Evolutionary conservation across 805 yeast genomes (phyloP).

Genomic region (Hagleromyces aurorensis): DNA sequence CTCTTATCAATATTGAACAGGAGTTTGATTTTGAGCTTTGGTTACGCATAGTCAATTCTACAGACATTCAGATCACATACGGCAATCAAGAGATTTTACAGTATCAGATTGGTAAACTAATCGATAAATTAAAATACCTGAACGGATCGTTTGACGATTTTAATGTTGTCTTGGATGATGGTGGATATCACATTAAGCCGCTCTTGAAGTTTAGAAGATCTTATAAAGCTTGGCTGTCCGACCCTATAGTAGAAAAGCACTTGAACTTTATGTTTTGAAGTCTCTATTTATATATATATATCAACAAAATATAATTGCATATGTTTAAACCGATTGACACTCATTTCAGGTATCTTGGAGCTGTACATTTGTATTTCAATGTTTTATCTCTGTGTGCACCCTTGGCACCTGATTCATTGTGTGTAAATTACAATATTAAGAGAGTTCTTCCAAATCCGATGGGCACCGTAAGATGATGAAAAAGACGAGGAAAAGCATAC

Average conservation of each 20-base stretch:
- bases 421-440: no score
- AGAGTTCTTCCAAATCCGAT: neutral
- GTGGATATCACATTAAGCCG: constrained; percentile 17
- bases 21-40: constrained; percentile 14
- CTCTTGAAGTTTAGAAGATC: no score
- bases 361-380: no score
- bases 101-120: constrained; percentile 12
- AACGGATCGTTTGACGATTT: constrained; percentile 3
- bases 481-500: neutral
- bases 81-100: constrained; percentile 21
- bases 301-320: no score
- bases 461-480: neutral
- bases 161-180: constrained; percentile 7
- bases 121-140: constrained; percentile 4
- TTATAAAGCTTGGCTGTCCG: no score
- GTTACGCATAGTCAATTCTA: constrained; percentile 8
- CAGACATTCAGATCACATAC: constrained; percentile 12
- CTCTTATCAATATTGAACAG: constrained; percentile 15
- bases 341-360: no score
- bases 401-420: neutral
- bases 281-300: no score
- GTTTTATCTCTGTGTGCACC: neutral
- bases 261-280: no score
- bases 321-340: no score
- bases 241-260: no score